Evolutionary conservation across 1,284 basidiomycete genomes (phyloP), one percentile per base, ranked within the genome.

Genomic region (Leccinum huronense): DNA sequence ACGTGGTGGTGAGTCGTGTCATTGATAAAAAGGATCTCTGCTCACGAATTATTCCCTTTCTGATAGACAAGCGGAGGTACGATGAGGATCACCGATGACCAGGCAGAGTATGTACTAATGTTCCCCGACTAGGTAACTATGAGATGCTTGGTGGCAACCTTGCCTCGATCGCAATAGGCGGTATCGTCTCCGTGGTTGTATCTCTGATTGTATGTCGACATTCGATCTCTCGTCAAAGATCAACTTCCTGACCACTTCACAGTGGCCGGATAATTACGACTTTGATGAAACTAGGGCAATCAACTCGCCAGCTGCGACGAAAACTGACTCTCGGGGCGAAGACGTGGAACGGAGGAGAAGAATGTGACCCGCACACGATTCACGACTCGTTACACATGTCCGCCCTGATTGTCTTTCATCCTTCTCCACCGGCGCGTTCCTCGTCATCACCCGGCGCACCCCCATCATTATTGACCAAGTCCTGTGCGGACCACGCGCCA

Each of bases 121-220:
- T 34, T 53, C 58, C 34, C 11, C 42, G 53, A 81, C 80, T 30
- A 73, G 88, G 89, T 23, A 89, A 94, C 76, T 88, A 87, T 58
- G 88, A 90, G 71, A 92, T 92, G 89, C 82, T 97, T 16, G 89
- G 94, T 0, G 94, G 95, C 5, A 96, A 97, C 77, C 79, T 97
- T 13, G 90, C 92, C 1, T 89, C 94, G 0, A 93, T 98, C 69
- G 88, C 87, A 23, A 83, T 93, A 27, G 92, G 94, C 7, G 91
- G 84, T 1, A 88, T 97, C 64, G 80, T 97, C 69, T 85, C 92
- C 0, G 79, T 88, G 33, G 80, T 78, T 0, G 80, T 83, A 53
- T 92, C 91, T 0, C 75, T 86, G 58, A 67, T 74, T 1, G 73
- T 74, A 63, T n/a, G 74, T 66, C 6, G 2, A 57, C 51, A 4